Evolutionary conservation across 495 filamentous ascomycete species (phyloP), one percentile per base, ranked within the genome.

Genomic region (Podospora didyma): DNA sequence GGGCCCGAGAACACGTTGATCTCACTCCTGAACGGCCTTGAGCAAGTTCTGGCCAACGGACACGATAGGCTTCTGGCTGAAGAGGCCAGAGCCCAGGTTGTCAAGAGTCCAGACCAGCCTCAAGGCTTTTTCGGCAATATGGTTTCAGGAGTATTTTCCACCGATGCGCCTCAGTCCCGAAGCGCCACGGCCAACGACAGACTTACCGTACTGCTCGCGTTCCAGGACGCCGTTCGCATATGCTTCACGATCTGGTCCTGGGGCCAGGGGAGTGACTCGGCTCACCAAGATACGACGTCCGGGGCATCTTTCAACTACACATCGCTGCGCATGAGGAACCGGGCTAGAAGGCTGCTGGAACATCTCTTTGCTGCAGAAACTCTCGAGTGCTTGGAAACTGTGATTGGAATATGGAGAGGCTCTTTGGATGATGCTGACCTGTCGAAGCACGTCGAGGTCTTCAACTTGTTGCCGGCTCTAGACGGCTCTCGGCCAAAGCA

Each of bases 41-140:
- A 99, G 70, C 88, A 92, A 56, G 86, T 92, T 41, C 81, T 99
- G 55, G 91, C 92, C 28, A 82, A 82, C 64, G 90, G 88, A 23
- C 94, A 99, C 73, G 90, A 96, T 58, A 86, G 85, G 46, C 79
- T 97, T 7, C 71, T 91, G 24, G 73, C 78, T 39, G 89, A 95
- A 59, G 90, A 96, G 70, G 76, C 83, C 42, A 89, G 86, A 57
- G 73, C 72, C 35, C 78, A 84, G 50, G 72, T 78, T 35, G 72
- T 81, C 37, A 96, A 93, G 71, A 89, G 82, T 54, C 89, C 90
- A 37, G 90, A 96, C 60, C 89, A 92, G 64, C 78, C 86, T 14
- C 89, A 94, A 64, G 89, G 92, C 45, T 96, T 97, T 70, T 96
- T 98, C 64, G 92, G 93, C 17, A 96, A 92, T 62, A 96, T 97